phyloP scores from a whole-genome alignment of 495 filamentous ascomycete species.

The Aspergillus bridgeri region DNA sequence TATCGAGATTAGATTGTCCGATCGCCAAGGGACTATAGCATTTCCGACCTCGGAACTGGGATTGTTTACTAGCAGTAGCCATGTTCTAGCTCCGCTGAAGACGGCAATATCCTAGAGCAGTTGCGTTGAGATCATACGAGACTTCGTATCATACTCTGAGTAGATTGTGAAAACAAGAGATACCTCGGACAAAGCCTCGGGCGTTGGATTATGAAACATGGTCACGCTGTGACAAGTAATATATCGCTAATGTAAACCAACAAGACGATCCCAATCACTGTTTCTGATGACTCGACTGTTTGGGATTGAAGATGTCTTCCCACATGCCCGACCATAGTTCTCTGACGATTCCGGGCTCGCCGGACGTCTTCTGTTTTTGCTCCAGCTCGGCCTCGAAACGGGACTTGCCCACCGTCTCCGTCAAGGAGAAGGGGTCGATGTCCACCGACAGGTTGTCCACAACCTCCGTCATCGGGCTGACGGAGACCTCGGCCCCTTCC shows the following conservation, averaged over 20 bases:
- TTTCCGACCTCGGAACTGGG: too few species aligned
- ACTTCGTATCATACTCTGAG: too few species aligned
- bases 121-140: too few species aligned
- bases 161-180: too few species aligned
- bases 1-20: too few species aligned
- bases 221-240: neutral
- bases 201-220: neutral
- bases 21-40: too few species aligned
- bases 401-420: conserved; percentile 47
- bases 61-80: too few species aligned
- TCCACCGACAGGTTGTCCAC: conserved; percentile 55
- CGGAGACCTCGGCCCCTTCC: conserved; percentile 48
- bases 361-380: conserved; percentile 19
- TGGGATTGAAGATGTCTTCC: conserved; percentile 56
- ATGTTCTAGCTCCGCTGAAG: too few species aligned
- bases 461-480: conserved; percentile 56
- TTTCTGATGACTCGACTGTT: conserved; percentile 21
- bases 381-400: conserved; percentile 37
- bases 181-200: neutral
- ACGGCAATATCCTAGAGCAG: too few species aligned
- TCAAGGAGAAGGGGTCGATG: conserved; percentile 57
- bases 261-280: conserved; percentile 10
- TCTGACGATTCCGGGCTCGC: conserved; percentile 38
- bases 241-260: neutral
- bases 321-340: conserved; percentile 55